Base-by-base conservation (phyloP, 108 stramenopile genomes). In the Pseudonitzschia delicatissima region DNA sequence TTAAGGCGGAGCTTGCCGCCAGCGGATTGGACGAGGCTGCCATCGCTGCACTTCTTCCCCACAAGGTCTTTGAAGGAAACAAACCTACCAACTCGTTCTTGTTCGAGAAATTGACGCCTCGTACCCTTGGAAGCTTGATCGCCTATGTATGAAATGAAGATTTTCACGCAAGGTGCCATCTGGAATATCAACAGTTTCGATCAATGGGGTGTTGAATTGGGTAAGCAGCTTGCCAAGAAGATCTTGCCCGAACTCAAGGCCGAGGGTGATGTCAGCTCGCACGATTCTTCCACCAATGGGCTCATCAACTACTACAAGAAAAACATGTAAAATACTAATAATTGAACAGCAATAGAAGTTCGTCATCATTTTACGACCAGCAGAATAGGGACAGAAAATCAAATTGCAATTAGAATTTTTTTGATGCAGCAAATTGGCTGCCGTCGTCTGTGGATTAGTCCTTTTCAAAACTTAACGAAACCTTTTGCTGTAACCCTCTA, bases 171-270 rank as follows among this genome's bases (percentile, higher is more conserved):
- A 82, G 99, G 97, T 48, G 97, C 95, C 64, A 67, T 99, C 37
- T 99, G 99, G 99, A 93, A 95, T 39, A 83, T 99, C 64, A 97
- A 98, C 67, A 84, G 85, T 18, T 99, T 99, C 76, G 99, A 99
- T 78, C 96, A 96, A 73, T 96, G 91, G 91, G 95, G 97, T 33
- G 95, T 94, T 6, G 92, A 98, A 85, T 93, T 99, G 42, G 98
- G 98, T 39, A 98, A 99, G 90, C 89, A 83, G 50, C 83, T 98
- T 47, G 98, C 98, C 33, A 91, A 83, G 82, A 80, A 64, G 26
- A 92, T 87, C 58, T 70, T 87, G 11, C 91, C 91, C n/a, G 90
- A 91, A 69, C 69, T 91, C 57, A 52, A 55, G 5, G 74, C 66
- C 29, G 28, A 28, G 4, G 83, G 36, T 6, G 69, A 82, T 12